Evolutionary conservation across 495 filamentous ascomycete genomes (phyloP).

Genomic region (Aspergillus nanangensis): DNA sequence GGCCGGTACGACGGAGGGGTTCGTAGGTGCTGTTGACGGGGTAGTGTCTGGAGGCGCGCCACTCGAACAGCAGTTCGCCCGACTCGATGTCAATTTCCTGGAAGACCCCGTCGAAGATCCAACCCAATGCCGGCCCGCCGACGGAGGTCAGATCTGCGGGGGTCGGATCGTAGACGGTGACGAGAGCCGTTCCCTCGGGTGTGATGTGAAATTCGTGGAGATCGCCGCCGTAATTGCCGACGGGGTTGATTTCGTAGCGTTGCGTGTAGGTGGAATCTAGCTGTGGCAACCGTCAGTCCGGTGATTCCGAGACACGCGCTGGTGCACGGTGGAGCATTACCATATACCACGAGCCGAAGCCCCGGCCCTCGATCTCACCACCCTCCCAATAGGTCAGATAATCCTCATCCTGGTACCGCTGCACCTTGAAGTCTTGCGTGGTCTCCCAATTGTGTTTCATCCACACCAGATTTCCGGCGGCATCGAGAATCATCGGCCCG

Average conservation of each 20-base stretch:
- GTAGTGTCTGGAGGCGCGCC: constrained; percentile 27
- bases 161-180: constrained; percentile 17
- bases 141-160: constrained; percentile 10
- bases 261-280: constrained; percentile 41
- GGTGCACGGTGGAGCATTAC: constrained; percentile 15
- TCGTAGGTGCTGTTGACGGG: constrained; percentile 20
- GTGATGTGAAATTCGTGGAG: constrained; percentile 23
- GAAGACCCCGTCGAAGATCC: constrained; percentile 30
- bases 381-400: constrained; percentile 55
- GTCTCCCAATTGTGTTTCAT: constrained; percentile 32
- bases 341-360: constrained; percentile 48
- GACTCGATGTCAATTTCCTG: constrained; percentile 33
- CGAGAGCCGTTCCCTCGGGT: constrained; percentile 14
- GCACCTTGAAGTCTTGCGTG: constrained; percentile 45
- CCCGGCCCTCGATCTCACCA: constrained; percentile 42
- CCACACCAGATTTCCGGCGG: constrained; percentile 41
- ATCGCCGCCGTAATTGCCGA: constrained; percentile 24
- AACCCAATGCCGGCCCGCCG: constrained; percentile 24
- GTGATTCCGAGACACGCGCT: not conserved
- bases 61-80: constrained; percentile 32
- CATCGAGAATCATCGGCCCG: constrained; percentile 44
- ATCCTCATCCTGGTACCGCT: constrained; percentile 38
- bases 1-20: constrained; percentile 3
- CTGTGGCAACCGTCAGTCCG: constrained; percentile 16
- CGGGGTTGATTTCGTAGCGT: constrained; percentile 31